Evolutionary conservation across 192 early-diverging fungal genomes (phyloP), one percentile per base, ranked within the genome.

Genomic region (Jimgerdemannia flammicorona): DNA sequence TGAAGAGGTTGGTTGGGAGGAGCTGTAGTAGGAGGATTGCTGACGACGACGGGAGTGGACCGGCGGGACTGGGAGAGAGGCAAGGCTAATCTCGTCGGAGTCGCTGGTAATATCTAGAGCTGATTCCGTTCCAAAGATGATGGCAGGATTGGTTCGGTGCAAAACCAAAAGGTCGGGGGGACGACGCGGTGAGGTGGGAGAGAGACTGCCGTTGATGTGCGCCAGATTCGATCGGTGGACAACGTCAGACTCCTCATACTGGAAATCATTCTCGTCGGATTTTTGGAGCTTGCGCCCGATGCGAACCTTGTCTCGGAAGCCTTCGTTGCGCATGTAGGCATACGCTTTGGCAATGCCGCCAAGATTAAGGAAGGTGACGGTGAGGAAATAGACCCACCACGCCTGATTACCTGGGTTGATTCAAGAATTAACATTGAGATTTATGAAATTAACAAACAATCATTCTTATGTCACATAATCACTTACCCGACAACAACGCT

Each of bases 361-460:
- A 7, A 75, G 20, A 71, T 75, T 75, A 18, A 75, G 43, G 40
- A 68, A 54, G 19, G 39, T 41, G 64, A 75, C 39, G 7, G 74
- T 75, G 20, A 75, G 39, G 14, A 75, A 43, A 54, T 75, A 75
- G 14, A 75, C 74, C 74, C 74, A 75, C 67, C 67, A 68, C 6
- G 74, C 10, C 20, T 44, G 69, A 42, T 73, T 70, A 18, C 67
- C 67, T 68, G 64, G 64, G 14, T 19, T 19, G 19, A 65, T 19
- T 65, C 14, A 19, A 18, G 19, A 65, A 19, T 18, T 19, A 19
- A 65, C 64, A 19, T 65, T 1, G 14, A 18, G 64, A 65, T 18
- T 18, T 14, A 1, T 14, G 19, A 65, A 65, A 65, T 14, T 18
- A 18, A 19, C 64, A 14, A 65, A 19, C 64, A 14, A 65, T 65